These are phyloP conservation scores for Kluyveromyces siamensis DNA, from an alignment of 805 yeast species.

Conservation along the genomic window DNA sequence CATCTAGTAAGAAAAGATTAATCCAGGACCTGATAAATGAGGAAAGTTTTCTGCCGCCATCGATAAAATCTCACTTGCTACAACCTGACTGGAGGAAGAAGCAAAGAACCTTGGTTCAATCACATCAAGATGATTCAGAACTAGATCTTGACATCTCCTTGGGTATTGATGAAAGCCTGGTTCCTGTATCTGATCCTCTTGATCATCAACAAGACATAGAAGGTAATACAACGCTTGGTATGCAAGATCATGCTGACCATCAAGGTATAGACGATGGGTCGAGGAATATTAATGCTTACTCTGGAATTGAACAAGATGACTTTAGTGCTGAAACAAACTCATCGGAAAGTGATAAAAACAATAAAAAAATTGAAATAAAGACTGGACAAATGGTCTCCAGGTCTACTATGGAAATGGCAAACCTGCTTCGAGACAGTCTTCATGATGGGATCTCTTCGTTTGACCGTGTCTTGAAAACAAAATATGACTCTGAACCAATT, in stretches of 20 bases:
- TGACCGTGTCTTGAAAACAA: constrained; percentile 7
- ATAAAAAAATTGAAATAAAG: constrained; percentile 7
- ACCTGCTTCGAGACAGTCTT: constrained; percentile 14
- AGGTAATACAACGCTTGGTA: constrained; percentile 4
- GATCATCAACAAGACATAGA: constrained; percentile 2
- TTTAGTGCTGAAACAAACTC: neutral
- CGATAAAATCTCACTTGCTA: constrained; percentile 10
- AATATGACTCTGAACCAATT: neutral
- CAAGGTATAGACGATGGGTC: constrained; percentile 2
- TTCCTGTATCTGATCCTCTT: constrained; percentile 1
- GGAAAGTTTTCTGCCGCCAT: constrained; percentile 13
- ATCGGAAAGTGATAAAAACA: neutral
- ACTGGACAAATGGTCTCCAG: constrained; percentile 20
- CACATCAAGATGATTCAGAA: constrained; percentile 7
- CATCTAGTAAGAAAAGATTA: constrained; percentile 12
- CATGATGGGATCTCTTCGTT: constrained; percentile 9
- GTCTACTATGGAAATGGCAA: constrained; percentile 23
- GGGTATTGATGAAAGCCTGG: constrained; percentile 14
- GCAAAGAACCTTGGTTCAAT: constrained; percentile 7
- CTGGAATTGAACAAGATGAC: neutral
- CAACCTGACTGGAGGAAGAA: constrained; percentile 14
- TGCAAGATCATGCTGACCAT: neutral
- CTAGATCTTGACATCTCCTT: constrained; percentile 19
- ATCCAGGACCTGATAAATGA: neutral
- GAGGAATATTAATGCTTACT: constrained; percentile 1